Percentiles rank a stretch among this genome's conserved stretches.
Evolutionary conservation across 148 eudicot genomes (phyloP).

Genomic region (Suaeda aralocaspica): DNA sequence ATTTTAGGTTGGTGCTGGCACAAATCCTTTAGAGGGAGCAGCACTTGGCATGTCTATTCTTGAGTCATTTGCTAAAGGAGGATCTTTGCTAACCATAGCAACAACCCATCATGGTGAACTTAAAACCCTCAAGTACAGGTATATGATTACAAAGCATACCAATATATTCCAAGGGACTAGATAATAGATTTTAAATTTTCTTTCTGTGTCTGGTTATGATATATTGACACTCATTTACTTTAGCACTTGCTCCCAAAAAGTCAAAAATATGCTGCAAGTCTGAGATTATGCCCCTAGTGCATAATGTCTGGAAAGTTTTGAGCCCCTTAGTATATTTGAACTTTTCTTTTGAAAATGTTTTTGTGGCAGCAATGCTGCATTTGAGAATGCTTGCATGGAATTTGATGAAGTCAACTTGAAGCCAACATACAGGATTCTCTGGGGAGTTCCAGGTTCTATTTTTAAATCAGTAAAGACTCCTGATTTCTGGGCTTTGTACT

Average conservation of each 20-base stretch:
- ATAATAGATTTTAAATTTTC: background rate
- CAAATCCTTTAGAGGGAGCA: conserved; percentile 99
- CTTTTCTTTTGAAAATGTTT: conserved; percentile 8
- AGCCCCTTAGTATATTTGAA: background rate
- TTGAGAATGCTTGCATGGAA: conserved; percentile 99
- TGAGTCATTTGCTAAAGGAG: conserved; percentile 82
- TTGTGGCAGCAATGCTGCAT: conserved; percentile 58
- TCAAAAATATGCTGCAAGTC: background rate
- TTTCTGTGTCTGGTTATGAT: background rate
- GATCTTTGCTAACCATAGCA: conserved; percentile 74
- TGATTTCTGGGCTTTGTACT: background rate
- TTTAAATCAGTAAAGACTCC: too few relatives aligned
- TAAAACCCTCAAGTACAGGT: conserved; percentile 98
- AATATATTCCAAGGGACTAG: background rate
- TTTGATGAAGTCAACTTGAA: conserved; percentile 93
- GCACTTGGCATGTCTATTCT: conserved; percentile 96
- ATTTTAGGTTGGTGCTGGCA: conserved; percentile 90
- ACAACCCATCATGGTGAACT: conserved; percentile 99
- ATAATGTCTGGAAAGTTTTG: background rate
- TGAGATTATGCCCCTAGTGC: conserved; percentile 1
- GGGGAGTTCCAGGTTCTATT: conserved; percentile 99
- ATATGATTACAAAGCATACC: background rate
- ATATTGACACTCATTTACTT: background rate
- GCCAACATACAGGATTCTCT: conserved; percentile 91
- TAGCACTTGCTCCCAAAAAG: background rate